Percentiles rank a stretch among this genome's conserved stretches.
phyloP scores from a whole-genome alignment of 768 basidiomycete species.

The Lepiota venenata region DNA sequence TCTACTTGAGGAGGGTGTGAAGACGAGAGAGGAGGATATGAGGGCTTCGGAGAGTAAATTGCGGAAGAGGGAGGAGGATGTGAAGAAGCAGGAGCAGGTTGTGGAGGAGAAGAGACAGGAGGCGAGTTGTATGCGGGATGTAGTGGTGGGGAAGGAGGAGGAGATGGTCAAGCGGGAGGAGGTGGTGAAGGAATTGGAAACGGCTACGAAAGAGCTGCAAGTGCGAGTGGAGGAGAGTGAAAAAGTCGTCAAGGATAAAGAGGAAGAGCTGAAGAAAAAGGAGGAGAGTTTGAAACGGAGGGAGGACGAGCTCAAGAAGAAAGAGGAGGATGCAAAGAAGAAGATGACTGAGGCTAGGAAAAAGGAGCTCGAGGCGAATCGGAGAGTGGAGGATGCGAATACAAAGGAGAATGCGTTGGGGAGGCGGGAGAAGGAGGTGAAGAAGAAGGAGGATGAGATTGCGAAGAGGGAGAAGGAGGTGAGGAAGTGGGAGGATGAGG shows the following conservation, averaged over 20 bases:
- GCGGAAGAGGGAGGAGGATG: constrained; percentile 10
- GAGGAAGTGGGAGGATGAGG: constrained; percentile 9
- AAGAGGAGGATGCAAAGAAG: constrained; percentile 9
- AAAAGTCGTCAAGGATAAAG: neutral
- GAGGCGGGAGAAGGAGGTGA: constrained; percentile 6
- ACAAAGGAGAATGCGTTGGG: constrained; percentile 2
- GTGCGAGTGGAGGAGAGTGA: neutral
- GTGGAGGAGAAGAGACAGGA: neutral
- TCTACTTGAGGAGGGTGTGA: neutral
- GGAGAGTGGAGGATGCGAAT: constrained; percentile 5
- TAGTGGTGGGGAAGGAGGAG: constrained; percentile 4
- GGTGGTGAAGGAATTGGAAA: constrained; percentile 3
- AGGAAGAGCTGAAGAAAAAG: constrained; percentile 5
- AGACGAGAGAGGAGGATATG: constrained; percentile 10
- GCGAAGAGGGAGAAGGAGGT: constrained; percentile 16
- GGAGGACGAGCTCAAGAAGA: constrained; percentile 10
- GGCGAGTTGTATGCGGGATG: neutral
- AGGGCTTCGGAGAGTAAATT: constrained; percentile 12
- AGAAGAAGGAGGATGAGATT: constrained; percentile 10
- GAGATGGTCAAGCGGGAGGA: constrained; percentile 4
- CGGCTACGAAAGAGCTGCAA: constrained; percentile 1
- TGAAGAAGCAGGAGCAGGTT: constrained; percentile 3
- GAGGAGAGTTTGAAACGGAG: neutral
- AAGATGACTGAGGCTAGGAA: constrained; percentile 4
- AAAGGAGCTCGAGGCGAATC: constrained; percentile 10